These are phyloP conservation scores for Mycena capillaripes DNA, from an alignment of 768 basidiomycete species.

Conservation along the genomic window DNA sequence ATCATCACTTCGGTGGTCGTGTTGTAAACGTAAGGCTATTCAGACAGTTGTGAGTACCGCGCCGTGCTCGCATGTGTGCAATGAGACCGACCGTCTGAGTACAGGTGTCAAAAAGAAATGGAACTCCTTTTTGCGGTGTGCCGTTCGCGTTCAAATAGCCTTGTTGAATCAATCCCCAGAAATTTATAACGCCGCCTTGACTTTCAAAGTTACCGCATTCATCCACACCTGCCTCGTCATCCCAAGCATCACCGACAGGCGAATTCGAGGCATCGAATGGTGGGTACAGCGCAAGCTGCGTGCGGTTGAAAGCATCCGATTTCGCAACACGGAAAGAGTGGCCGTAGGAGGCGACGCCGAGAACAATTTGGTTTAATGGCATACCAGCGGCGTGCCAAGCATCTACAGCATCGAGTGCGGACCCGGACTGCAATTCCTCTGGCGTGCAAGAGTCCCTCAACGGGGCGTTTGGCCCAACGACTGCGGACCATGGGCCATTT, in stretches of 20 bases:
- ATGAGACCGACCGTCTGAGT: slow-evolving; percentile 75
- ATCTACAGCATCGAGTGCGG: slow-evolving; percentile 77
- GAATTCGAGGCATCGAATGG: slow-evolving; percentile 60
- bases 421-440: slow-evolving; percentile 69
- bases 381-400: slow-evolving; percentile 85
- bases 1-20: slow-evolving; percentile 66
- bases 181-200: slow-evolving; percentile 69
- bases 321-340: slow-evolving; percentile 72
- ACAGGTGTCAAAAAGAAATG: slow-evolving; percentile 74
- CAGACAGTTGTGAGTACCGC: not conserved
- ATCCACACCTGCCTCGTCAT: slow-evolving; percentile 55
- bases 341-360: slow-evolving; percentile 87
- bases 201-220: slow-evolving; percentile 59
- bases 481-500: slow-evolving; percentile 61
- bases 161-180: slow-evolving; percentile 68
- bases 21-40: slow-evolving; percentile 45
- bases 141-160: slow-evolving; percentile 68
- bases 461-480: slow-evolving; percentile 88
- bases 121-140: slow-evolving; percentile 61
- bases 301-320: slow-evolving; percentile 51
- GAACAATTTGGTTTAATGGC: slow-evolving; percentile 73
- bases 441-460: slow-evolving; percentile 79
- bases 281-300: slow-evolving; percentile 59
- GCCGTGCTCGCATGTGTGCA: not conserved
- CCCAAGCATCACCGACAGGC: slow-evolving; percentile 68